Conservation (phyloP, 2,329 filamentous ascomycete genomes). For the Epichloe hybrida region DNA sequence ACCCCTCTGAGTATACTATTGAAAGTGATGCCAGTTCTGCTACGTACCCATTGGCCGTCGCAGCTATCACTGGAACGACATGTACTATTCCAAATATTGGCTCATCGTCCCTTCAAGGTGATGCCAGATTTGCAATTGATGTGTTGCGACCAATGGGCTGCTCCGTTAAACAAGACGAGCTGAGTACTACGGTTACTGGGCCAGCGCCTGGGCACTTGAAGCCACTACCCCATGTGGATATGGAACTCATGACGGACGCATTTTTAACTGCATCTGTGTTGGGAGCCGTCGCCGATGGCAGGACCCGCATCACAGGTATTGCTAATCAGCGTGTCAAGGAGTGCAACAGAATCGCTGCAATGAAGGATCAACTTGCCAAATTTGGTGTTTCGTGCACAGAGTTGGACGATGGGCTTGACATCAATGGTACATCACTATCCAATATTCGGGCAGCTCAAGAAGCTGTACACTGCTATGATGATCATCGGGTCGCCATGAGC, state of each 20-base stretch:
- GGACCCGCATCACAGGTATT: constrained; percentile 82
- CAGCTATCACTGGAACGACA: constrained; percentile 87
- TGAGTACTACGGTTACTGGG: constrained; percentile 85
- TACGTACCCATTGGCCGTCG: constrained; percentile 87
- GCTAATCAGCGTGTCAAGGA: constrained; percentile 97
- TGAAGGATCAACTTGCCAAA: constrained; percentile 88
- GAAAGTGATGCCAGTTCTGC: constrained; percentile 97
- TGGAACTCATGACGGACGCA: constrained; percentile 99
- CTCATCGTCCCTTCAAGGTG: constrained; percentile 79
- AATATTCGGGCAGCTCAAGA: constrained; percentile 41
- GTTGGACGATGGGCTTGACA: constrained; percentile 85
- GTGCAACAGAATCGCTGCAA: constrained; percentile 89
- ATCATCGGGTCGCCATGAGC: constrained; percentile 96
- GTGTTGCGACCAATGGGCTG: constrained; percentile 91
- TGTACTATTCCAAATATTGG: constrained; percentile 97
- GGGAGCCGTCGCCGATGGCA: constrained; percentile 72
- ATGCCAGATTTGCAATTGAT: constrained; percentile 85
- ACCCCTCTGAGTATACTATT: constrained; percentile 74
- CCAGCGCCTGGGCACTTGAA: constrained; percentile 61
- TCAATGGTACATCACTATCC: constrained; percentile 38
- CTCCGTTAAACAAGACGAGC: constrained; percentile 67
- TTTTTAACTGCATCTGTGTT: constrained; percentile 92
- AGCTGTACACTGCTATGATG: constrained; percentile 85
- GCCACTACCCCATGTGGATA: constrained; percentile 73
- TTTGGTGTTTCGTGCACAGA: constrained; percentile 80